These are phyloP conservation scores for Gigaspora rosea DNA, from an alignment of 192 early-diverging fungal species.

Conservation along the genomic window DNA sequence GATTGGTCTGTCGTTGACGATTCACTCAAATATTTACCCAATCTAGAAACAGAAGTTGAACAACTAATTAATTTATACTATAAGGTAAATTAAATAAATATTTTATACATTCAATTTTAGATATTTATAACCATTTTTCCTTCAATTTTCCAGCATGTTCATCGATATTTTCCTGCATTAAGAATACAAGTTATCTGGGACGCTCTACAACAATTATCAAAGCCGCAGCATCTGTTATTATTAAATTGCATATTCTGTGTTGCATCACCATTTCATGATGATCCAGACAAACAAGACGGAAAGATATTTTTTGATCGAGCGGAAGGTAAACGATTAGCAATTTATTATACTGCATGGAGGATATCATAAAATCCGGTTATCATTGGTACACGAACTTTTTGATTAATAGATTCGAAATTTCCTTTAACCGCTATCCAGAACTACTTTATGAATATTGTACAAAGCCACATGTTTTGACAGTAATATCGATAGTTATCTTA, in stretches of 20 bases:
- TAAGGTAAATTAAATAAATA: background rate
- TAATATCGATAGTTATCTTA: conserved; percentile 19
- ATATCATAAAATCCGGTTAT: no score
- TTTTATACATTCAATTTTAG: background rate
- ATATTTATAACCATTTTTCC: background rate
- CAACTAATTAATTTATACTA: conserved; percentile 5
- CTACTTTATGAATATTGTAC: conserved; percentile 27
- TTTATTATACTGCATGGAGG: no score
- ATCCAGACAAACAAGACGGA: conserved; percentile 14
- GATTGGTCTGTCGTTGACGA: conserved; percentile 18
- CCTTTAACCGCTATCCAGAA: background rate
- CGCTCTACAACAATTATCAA: conserved; percentile 4
- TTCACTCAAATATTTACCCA: conserved; percentile 3
- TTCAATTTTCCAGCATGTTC: conserved; percentile 24
- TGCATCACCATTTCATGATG: conserved; percentile 23
- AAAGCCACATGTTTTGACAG: conserved; percentile 17
- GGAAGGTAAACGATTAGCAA: conserved; percentile 7
- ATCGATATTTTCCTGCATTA: conserved; percentile 23
- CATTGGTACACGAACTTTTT: no score
- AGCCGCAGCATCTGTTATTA: conserved; percentile 19
- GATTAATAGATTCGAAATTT: background rate
- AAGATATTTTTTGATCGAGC: conserved; percentile 27
- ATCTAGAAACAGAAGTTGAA: background rate
- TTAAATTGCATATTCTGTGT: conserved; percentile 25
- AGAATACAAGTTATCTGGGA: conserved; percentile 1